Conservation (phyloP, 257 asterid species). For the Echium plantagineum region DNA sequence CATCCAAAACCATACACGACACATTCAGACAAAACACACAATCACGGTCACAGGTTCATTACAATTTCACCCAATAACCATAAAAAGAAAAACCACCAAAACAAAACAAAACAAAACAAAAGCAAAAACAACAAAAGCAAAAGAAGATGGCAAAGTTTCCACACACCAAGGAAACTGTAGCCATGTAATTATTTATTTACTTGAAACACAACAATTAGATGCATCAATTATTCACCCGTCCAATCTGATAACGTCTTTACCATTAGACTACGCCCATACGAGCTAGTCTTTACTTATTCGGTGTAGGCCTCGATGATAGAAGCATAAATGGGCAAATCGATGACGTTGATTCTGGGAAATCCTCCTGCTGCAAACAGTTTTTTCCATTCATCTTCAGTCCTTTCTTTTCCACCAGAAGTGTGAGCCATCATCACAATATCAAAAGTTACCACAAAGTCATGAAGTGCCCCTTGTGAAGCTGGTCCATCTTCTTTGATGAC, state of each 20-base stretch:
- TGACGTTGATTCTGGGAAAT: background rate
- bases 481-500: background rate
- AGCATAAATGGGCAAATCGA: slow-evolving; percentile 3
- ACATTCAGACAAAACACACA: too few relatives aligned
- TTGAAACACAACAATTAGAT: background rate
- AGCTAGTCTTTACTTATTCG: background rate
- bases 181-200: background rate
- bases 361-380: background rate
- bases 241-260: too few relatives aligned
- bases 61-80: background rate
- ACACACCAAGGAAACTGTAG: background rate
- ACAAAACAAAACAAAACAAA: too few relatives aligned
- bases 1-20: too few relatives aligned
- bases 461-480: background rate
- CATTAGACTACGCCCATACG: too few relatives aligned
- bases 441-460: background rate
- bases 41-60: background rate
- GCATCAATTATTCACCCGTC: too few relatives aligned
- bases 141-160: background rate
- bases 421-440: slow-evolving; percentile 1
- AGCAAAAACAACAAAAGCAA: background rate
- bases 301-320: slow-evolving; percentile 1
- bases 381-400: slow-evolving; percentile 1
- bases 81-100: background rate
- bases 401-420: background rate